These are phyloP conservation scores for Chaetomiaceae sp. DNA, from an alignment of 2,329 filamentous ascomycete genomes.

Conservation along the genomic window DNA sequence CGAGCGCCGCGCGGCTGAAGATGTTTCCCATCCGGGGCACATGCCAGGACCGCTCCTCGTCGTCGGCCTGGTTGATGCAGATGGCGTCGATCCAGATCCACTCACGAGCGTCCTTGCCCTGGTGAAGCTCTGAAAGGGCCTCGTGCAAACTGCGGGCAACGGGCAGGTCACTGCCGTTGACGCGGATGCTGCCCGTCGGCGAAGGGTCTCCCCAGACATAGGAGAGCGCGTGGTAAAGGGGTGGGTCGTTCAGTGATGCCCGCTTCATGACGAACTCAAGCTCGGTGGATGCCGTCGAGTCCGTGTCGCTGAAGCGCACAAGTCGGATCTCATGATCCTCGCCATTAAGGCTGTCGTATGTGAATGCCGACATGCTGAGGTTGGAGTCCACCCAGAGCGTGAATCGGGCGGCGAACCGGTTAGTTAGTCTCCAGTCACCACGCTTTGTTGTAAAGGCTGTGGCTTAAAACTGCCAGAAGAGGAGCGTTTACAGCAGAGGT, in stretches of 20 bases:
- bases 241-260: no score
- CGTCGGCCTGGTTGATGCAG: neutral
- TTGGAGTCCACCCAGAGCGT: no score
- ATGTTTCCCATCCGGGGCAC: neutral
- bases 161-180: no score
- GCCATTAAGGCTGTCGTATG: neutral
- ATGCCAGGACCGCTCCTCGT: neutral
- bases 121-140: neutral
- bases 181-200: no score
- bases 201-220: no score
- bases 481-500: no score
- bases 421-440: no score
- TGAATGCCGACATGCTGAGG: neutral
- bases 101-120: neutral
- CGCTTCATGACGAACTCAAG: neutral
- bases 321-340: neutral
- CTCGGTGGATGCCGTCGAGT: neutral
- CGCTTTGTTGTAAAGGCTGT: no score
- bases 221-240: no score
- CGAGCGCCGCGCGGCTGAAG: neutral
- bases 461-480: no score
- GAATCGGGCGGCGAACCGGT: no score
- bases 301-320: neutral
- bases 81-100: neutral
- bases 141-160: no score